Evolutionary conservation across 192 early-diverging fungal genomes (phyloP).

Genomic region (Backusella psychrophila): DNA sequence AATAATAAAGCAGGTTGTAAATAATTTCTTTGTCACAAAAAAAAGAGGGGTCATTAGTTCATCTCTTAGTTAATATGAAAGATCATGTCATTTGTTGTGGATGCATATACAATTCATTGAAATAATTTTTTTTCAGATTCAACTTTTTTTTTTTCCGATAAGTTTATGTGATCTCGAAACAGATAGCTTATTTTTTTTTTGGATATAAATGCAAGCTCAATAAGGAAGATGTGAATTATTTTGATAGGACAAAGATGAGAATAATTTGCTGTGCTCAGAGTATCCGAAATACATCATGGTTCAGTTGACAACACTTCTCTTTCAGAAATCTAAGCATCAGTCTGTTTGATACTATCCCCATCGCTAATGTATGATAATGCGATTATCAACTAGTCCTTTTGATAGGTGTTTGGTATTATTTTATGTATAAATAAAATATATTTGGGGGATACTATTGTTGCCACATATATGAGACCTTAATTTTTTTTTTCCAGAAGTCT

Average conservation of each 20-base stretch:
- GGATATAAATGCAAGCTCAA: not conserved
- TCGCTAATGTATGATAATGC: not conserved
- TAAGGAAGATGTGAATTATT: not conserved
- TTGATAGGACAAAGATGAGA: not conserved
- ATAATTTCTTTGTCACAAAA: not conserved
- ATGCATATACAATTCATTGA: not conserved
- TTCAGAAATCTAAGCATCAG: not conserved
- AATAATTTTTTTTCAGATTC: not conserved
- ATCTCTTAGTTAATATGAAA: not conserved
- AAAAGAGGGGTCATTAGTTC: not conserved
- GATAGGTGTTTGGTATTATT: not conserved
- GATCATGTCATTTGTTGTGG: not conserved
- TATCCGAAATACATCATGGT: not conserved
- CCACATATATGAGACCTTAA: no score
- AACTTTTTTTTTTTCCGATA: not conserved
- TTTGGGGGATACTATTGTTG: not conserved
- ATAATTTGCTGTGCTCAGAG: not conserved
- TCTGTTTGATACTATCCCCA: not conserved
- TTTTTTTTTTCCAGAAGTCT: no score
- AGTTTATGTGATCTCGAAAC: not conserved
- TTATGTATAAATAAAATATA: not conserved
- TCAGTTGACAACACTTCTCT: not conserved
- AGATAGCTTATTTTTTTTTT: not conserved
- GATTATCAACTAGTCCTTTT: not conserved
- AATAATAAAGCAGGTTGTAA: not conserved